Percentiles rank a stretch among this genome's conserved stretches.
These are phyloP conservation scores for Drechslerella coelobrocha DNA, from an alignment of 2,329 filamentous ascomycete genomes.

Conservation along the genomic window DNA sequence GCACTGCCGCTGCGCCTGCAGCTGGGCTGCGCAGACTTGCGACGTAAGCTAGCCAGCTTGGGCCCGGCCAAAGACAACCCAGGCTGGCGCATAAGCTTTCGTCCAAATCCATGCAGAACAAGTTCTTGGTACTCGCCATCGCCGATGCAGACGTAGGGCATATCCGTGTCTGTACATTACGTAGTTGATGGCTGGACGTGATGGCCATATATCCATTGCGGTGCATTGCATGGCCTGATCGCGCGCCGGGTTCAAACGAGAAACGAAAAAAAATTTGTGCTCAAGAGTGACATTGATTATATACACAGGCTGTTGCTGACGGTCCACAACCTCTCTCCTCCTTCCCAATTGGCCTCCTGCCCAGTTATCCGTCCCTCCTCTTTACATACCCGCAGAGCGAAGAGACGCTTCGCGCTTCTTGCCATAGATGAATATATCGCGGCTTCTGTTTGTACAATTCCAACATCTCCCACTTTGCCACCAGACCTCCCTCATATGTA, in stretches of 20 bases:
- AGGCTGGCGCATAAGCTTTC: no score
- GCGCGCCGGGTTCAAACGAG: no score
- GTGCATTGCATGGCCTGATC: no score
- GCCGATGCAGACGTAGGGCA: no score
- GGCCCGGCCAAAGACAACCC: no score
- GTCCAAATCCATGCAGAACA: neutral
- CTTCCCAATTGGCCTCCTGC: neutral
- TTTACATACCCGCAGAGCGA: neutral
- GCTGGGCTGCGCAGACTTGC: neutral
- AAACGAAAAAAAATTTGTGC: neutral
- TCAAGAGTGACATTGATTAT: slow-evolving; percentile 6
- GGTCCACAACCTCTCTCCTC: neutral
- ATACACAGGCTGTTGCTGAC: slow-evolving; percentile 3
- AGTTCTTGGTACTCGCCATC: no score
- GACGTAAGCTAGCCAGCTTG: neutral
- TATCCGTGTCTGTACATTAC: no score
- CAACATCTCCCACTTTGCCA: no score
- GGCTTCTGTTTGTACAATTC: slow-evolving; percentile 8
- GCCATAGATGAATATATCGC: slow-evolving; percentile 3
- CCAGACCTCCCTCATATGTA: no score
- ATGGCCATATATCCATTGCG: no score
- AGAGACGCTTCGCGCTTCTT: neutral
- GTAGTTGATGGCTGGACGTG: no score
- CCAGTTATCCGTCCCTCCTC: neutral
- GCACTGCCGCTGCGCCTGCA: slow-evolving; percentile 1